Conservation (phyloP, 208 protist species). For the Crithidia fasciculata region DNA sequence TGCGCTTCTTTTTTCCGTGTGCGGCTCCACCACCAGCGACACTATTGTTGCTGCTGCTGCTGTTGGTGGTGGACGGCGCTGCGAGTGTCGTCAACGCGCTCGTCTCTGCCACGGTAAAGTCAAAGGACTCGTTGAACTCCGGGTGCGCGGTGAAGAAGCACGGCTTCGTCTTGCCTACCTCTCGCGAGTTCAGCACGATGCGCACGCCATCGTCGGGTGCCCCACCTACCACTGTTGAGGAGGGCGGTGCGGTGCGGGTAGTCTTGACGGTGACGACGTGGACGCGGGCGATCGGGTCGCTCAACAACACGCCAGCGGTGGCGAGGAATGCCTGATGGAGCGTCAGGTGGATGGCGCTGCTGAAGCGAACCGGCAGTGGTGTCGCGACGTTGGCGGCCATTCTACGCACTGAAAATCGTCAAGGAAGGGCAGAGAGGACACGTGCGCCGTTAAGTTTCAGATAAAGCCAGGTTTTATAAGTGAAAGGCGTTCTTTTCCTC, state of each 20-base stretch:
- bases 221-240: too few species aligned
- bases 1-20: constrained; percentile 4
- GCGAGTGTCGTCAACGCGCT: constrained; percentile 47
- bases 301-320: constrained; percentile 73
- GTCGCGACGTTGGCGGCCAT: constrained; percentile 20
- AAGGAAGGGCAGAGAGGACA: neutral
- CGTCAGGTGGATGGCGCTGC: constrained; percentile 69
- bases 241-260: constrained; percentile 14
- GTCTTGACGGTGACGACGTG: constrained; percentile 72
- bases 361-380: constrained; percentile 69
- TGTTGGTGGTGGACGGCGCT: neutral
- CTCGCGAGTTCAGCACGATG: constrained; percentile 40
- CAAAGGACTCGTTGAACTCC: constrained; percentile 52
- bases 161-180: constrained; percentile 46
- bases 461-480: too few species aligned
- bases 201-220: constrained; percentile 16
- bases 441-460: too few species aligned
- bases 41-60: neutral
- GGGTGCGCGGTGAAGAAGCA: constrained; percentile 64
- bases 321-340: constrained; percentile 78
- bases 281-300: constrained; percentile 73
- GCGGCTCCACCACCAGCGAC: neutral
- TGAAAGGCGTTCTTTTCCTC: too few species aligned
- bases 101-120: constrained; percentile 47
- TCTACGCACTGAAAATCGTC: neutral